A percentile compares a stretch with the other conserved stretches of the same genome.
These are phyloP conservation scores for Odontarrhena argentea DNA, from an alignment of 345 rosid species.

Conservation along the genomic window DNA sequence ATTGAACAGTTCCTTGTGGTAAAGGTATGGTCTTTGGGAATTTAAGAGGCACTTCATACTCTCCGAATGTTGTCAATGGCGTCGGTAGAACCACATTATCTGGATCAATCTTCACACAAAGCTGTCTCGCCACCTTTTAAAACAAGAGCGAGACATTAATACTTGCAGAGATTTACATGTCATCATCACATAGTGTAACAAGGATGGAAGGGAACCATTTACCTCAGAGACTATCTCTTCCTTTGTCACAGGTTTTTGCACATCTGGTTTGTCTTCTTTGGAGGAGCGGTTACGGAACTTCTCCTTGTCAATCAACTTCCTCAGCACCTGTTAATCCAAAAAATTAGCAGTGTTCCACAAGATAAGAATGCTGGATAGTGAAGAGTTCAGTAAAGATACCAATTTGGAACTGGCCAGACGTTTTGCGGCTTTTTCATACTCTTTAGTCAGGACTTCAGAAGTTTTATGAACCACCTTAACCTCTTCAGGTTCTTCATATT, in stretches of 20 bases:
- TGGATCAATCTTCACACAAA: slow-evolving; percentile 69
- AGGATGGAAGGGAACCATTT: slow-evolving; percentile 8
- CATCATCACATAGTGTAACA: slow-evolving; percentile 4
- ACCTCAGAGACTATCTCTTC: slow-evolving; percentile 84
- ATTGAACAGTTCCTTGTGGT: slow-evolving; percentile 75
- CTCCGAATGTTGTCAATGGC: slow-evolving; percentile 71
- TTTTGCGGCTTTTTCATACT: slow-evolving; percentile 79
- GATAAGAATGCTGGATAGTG: slow-evolving; percentile 7
- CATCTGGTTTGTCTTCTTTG: slow-evolving; percentile 75
- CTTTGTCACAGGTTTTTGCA: slow-evolving; percentile 65
- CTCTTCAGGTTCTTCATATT: slow-evolving; percentile 70
- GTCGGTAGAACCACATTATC: slow-evolving; percentile 64
- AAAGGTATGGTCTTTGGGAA: slow-evolving; percentile 79
- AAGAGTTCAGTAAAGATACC: slow-evolving; percentile 41
- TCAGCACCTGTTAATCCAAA: slow-evolving; percentile 49
- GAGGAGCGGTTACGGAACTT: slow-evolving; percentile 68
- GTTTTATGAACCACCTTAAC: slow-evolving; percentile 64
- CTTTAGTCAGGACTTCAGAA: slow-evolving; percentile 54
- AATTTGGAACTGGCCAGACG: slow-evolving; percentile 62
- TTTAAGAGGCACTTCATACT: slow-evolving; percentile 70
- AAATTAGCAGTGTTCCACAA: slow-evolving; percentile 4
- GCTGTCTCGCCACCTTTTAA: slow-evolving; percentile 83
- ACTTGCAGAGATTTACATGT: neutral
- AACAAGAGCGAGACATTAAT: neutral
- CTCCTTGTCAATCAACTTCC: slow-evolving; percentile 58